Evolutionary conservation across 2,329 filamentous ascomycete genomes (phyloP), one percentile per base, ranked within the genome.

Genomic region (Aspergillus sergii): DNA sequence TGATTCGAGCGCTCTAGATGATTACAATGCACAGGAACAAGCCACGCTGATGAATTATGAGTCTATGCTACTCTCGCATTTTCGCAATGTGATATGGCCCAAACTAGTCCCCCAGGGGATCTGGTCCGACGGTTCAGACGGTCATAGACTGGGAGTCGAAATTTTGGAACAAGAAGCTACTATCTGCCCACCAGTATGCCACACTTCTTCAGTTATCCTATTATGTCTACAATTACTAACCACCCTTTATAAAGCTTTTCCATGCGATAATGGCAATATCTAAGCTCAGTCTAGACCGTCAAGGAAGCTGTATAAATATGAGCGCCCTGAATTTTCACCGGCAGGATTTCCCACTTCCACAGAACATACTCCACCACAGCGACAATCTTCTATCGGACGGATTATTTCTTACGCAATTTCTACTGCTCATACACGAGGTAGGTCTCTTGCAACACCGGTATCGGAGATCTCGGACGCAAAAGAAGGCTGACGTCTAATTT

Each of bases 261-360:
- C 83, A 87, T 69, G 84, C 85, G 9, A 86, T 88, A 66, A 85
- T 86, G 77, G 85, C 85, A 5, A 73, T 88, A n/a, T 84, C 83
- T 28, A 83, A 83, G 21, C 78, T 86, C 50, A 84, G 83, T 68
- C 76, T 85, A 50, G 79, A 81, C 26, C 79, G 81, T 58, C 80
- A 78, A 66, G 79, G 81, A 36, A 79, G 76, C 32, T 76, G 78
- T 32, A 79, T 81, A 58, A 78, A 80, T 58, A 76, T 85, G 61
- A 80, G 84, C 66, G 81, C 83, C 12, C 74, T 85, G 54, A 82
- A 85, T 64, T 83, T 86, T 68, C 86, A 87, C 67, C 81, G 85
- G 57, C 79, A 83, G 69, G 82, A 84, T 2, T 79, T 86, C 28
- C 78, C 82, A 10, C 80, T 81, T 3, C 73, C 86, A 3, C 79